These are phyloP conservation scores for Cladophialophora psammophila DNA, from an alignment of 2,329 filamentous ascomycete genomes.

Conservation along the genomic window DNA sequence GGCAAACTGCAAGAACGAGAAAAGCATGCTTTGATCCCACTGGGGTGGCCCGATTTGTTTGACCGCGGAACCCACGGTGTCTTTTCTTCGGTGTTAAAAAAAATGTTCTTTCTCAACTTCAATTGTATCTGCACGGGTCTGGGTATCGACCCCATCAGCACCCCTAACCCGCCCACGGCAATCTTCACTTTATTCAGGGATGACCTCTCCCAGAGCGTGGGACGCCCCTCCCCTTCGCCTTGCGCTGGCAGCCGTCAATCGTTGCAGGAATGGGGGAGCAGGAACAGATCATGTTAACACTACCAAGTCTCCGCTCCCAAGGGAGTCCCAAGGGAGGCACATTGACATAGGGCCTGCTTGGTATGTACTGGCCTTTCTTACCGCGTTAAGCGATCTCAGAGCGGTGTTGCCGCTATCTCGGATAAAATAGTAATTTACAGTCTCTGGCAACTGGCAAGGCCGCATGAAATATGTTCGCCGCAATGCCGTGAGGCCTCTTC, in stretches of 20 bases:
- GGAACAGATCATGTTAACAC: background rate
- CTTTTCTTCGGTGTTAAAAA: background rate
- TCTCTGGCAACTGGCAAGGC: background rate
- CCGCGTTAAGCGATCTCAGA: background rate
- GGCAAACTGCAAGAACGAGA: background rate
- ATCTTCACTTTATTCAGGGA: background rate
- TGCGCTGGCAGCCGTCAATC: background rate
- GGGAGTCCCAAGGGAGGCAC: background rate
- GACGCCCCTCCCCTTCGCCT: background rate
- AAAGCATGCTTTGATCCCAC: background rate
- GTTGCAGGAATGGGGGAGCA: background rate
- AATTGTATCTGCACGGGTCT: too few species aligned
- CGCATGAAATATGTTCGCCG: constrained; percentile 32
- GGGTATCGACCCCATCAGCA: too few species aligned
- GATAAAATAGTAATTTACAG: background rate
- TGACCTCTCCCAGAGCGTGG: background rate
- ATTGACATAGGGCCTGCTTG: background rate
- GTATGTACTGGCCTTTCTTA: background rate
- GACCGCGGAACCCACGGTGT: background rate
- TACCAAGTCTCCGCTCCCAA: background rate
- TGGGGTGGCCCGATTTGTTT: background rate
- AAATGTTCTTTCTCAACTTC: too few species aligned
- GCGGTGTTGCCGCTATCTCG: background rate
- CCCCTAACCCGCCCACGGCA: background rate
- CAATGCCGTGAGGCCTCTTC: too few species aligned